Evolutionary conservation across 495 filamentous ascomycete species (phyloP), one percentile per base, ranked within the genome.

Genomic region (Penicillium cosmopolitanum): DNA sequence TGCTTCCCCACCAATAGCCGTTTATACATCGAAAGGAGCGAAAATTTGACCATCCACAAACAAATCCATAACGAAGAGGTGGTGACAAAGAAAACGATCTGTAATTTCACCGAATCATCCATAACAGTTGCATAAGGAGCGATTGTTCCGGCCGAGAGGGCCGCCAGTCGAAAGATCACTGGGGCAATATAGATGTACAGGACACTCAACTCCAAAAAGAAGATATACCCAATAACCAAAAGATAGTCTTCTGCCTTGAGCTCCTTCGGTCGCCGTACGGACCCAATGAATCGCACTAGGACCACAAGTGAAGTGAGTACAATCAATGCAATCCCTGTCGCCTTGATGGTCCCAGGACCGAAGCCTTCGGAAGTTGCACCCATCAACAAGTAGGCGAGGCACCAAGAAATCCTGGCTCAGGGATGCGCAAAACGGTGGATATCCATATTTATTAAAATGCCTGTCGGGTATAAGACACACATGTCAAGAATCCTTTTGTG

Each of bases 41-140:
- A 74, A 28, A 76, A 67, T 60, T 82, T 82, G 44, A 80, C 73
- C 40, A 72, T 60, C 80, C 80, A 82, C n/a, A 82, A 56, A 3
- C 65, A 70, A 8, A 71, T 55, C 78, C 80, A 82, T 57, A 81
- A 70, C 31, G 78, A 64, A 13, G 76, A 68, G 8, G 73, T 75
- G 28, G 73, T 75, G 16, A 72, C 73, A 43, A 82, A 81, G 52
- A 77, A 77, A n/a, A 71, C 61, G 50, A 68, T 72, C 28, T 72
- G 59, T 48, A 80, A 60, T 25, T 61, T 35, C 11, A 67, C 8
- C 0, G 44, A 23, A 50, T 78, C 76, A 2, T 65, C 44, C 55
- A 5, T 10, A 4, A 46, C 16, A 46, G 42, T 46, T 1, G 42
- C 5, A 46, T 46, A 46, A 19, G 11, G 10, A 25, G 21, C 4